Evolutionary conservation across 331 rosid species (phyloP).

Genomic region (Acacia concinna): DNA sequence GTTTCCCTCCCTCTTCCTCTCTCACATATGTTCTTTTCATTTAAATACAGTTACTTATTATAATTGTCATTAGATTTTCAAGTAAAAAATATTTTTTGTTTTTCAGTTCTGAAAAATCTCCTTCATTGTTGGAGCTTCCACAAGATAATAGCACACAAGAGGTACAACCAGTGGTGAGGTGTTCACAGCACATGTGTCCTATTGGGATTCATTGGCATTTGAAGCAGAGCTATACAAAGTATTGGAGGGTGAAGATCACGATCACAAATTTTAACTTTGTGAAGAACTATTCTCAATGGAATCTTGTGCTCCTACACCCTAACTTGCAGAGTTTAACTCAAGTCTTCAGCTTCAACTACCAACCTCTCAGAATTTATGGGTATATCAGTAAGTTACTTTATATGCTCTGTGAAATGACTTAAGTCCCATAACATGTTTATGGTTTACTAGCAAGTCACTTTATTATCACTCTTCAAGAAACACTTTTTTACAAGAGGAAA

Average conservation of each 20-base stretch:
- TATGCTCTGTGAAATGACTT: background rate
- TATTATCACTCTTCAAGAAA: background rate
- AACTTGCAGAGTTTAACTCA: slow-evolving; percentile 53
- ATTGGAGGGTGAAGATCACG: slow-evolving; percentile 80
- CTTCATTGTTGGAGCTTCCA: slow-evolving; percentile 49
- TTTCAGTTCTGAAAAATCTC: slow-evolving; percentile 49
- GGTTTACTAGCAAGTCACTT: background rate
- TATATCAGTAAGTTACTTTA: slow-evolving; percentile 54
- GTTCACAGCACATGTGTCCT: slow-evolving; percentile 85
- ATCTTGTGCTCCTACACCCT: slow-evolving; percentile 70
- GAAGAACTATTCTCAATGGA: slow-evolving; percentile 80
- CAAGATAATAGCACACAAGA: slow-evolving; percentile 4
- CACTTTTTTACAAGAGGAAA: background rate
- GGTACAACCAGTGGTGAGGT: slow-evolving; percentile 44
- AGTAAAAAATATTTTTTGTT: background rate
- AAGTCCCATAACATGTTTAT: background rate
- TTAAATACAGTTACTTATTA: background rate
- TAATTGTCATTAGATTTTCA: background rate
- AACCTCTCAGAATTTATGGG: slow-evolving; percentile 50
- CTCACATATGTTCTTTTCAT: background rate
- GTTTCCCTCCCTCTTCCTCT: background rate
- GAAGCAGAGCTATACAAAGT: slow-evolving; percentile 68
- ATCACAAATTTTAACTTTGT: slow-evolving; percentile 64
- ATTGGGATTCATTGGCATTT: slow-evolving; percentile 88
- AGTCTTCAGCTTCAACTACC: slow-evolving; percentile 83